Base-by-base conservation (phyloP, 805 yeast genomes). In the Saitoella complicata region DNA sequence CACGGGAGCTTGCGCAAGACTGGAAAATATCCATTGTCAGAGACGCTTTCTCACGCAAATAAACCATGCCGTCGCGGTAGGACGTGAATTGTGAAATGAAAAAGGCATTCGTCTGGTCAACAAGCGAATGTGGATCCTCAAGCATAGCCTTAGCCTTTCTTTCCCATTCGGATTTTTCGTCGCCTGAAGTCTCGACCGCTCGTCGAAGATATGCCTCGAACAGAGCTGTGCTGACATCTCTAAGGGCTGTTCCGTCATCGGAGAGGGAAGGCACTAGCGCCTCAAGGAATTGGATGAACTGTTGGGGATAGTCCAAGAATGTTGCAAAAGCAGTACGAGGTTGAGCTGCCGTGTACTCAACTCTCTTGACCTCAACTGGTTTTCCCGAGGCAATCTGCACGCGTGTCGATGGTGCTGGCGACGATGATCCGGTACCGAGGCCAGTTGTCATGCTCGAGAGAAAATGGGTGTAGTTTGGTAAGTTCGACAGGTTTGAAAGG, bases 271-370 rank as follows among this genome's bases (percentile, higher is more conserved):
- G 36, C 11, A 86, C 62, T 53, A 95, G 85, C 0, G 97, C 96
- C 58, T 91, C 98, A 46, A 91, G 61, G 50, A 91, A 91, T 6
- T 83, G 81, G 30, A 87, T 91, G 68, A 91, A 88, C 56, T 87
- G 91, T 55, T 78, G 73, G 0, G 91, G 86, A 57, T 81, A 84
- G 51, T 78, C 73, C n/a, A 82, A 75, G 58, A 91, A 91, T 1
- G 93, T 76, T 1, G 88, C 78, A 57, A 85, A 91, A 1, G 88
- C 82, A 37, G 88, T 67, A 39, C 86, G 70, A 5, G 97, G 97
- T 43, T 78, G 71, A 3, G 98, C 98, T 1, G 97, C 95, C 43
- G 79, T 78, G 59, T 91, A 91, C 21, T 21, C 21, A 21, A 21
- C 21, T 21, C 21, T 21, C 21, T 21, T 21, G 21, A 21, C 21